A percentile compares a stretch with the other conserved stretches of the same genome.
Conservation (phyloP, 2,329 filamentous ascomycete species). For the Diaporthe sp. region DNA sequence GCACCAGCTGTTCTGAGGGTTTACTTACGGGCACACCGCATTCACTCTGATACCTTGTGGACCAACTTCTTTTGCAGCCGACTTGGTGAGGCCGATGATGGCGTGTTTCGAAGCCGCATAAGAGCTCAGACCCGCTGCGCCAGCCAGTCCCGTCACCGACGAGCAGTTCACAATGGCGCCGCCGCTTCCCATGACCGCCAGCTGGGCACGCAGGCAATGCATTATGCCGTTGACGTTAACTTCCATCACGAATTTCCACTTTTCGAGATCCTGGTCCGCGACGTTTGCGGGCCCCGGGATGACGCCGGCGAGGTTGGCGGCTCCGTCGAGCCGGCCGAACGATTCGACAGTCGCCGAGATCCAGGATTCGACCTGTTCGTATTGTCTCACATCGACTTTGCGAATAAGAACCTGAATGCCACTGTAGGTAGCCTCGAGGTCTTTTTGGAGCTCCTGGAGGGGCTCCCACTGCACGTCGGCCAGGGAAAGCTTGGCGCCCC, state of each 20-base stretch:
- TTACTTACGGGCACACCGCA: background rate
- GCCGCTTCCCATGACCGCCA: background rate
- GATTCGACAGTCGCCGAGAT: background rate
- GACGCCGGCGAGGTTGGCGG: background rate
- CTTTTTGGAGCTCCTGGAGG: background rate
- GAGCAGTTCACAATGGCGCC: background rate
- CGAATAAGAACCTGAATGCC: background rate
- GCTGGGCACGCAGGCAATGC: background rate
- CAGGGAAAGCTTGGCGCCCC: background rate
- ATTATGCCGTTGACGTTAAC: background rate
- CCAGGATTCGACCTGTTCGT: background rate
- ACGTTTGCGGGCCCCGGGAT: background rate
- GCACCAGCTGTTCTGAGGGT: background rate
- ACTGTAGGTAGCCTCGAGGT: background rate
- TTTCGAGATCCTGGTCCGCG: background rate
- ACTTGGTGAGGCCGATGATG: constrained; percentile 31
- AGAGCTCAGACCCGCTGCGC: constrained; percentile 2
- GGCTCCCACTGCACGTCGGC: background rate
- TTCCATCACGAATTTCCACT: background rate
- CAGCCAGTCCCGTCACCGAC: background rate
- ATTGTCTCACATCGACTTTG: background rate
- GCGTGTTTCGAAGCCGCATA: constrained; percentile 44
- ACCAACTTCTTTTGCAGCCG: constrained; percentile 12
- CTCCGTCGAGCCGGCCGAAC: background rate
- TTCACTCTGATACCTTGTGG: background rate